Base-by-base conservation (phyloP, 176 grass and related monocot genomes). In the Oryza coarctata region DNA sequence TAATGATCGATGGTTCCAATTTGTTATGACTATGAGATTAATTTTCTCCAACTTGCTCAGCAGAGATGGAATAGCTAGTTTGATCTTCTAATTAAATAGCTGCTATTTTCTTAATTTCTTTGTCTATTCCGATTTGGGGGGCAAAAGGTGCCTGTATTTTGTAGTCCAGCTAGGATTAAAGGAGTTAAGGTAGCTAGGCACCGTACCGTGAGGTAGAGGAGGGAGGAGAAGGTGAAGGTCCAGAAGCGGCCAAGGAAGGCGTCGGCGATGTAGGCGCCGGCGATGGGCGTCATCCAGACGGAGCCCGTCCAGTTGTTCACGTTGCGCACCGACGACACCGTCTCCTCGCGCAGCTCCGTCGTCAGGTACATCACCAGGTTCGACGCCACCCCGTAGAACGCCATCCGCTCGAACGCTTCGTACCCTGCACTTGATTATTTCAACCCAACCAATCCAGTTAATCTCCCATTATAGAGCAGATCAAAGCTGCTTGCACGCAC, bases 301-400 rank as follows among this genome's bases (percentile, higher is more conserved):
- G 90, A 82, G 1, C 93, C 93, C 2, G 90, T 86, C 93, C 93
- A 96, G 67, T 92, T 96, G 79, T 75, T 96, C 15, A 92, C 93
- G 68, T 90, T 92, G 57, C 88, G 78, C 5, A 95, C 88, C 13
- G 93, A 96, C 38, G 93, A 63, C 17, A 96, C 90, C 12, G 93
- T 96, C 14, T 78, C 88, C 88, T 96, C 88, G 29, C 76, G 83
- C n/a, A 96, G 74, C 57, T 88, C 70, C 32, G 90, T 92, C 65
- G 93, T 96, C 49, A 96, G 72, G 71, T 96, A 96, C 30, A 96
- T 88, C 61, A 92, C 93, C 47, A 96, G 88, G 80, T 96, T 96
- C 11, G 93, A 80, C 43, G 93, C 93, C 40, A 96, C 88, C 0
- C 93, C 90, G 58, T 92, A 96, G 87, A 92, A 96, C 28, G 93